A percentile compares a stretch with the other conserved stretches of the same genome.
Conservation (phyloP, 805 yeast species). For the Pichia kluyveri region DNA sequence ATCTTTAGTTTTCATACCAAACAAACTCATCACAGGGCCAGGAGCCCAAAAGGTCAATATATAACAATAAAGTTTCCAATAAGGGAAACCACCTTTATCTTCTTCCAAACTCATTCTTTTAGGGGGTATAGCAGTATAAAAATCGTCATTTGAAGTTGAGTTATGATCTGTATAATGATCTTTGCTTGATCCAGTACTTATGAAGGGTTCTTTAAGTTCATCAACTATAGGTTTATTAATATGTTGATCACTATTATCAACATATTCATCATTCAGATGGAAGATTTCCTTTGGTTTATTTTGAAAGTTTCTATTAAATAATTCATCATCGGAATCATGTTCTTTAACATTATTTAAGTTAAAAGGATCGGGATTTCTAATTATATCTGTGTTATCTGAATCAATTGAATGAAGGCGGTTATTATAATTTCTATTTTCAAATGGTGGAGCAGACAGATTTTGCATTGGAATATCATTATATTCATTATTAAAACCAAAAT, state of each 20-base stretch:
- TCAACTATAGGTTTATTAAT: neutral
- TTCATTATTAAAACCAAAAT: neutral
- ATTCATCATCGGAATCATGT: neutral
- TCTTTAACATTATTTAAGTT: neutral
- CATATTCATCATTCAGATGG: slow-evolving; percentile 51
- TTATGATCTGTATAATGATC: slow-evolving; percentile 16
- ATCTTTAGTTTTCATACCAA: slow-evolving; percentile 70
- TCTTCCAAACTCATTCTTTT: slow-evolving; percentile 17
- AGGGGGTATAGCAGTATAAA: slow-evolving; percentile 15
- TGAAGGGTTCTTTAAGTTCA: neutral
- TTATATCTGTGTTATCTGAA: neutral
- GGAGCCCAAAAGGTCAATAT: slow-evolving; percentile 90
- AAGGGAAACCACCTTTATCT: slow-evolving; percentile 22
- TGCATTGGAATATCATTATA: slow-evolving; percentile 4
- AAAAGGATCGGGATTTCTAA: slow-evolving; percentile 2
- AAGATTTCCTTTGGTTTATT: slow-evolving; percentile 6
- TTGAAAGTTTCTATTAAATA: neutral
- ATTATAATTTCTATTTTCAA: neutral
- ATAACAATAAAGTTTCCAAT: slow-evolving; percentile 80
- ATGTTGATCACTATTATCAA: neutral
- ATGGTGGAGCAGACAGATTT: neutral
- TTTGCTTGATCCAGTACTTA: neutral
- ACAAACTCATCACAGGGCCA: slow-evolving; percentile 53
- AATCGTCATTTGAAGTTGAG: slow-evolving; percentile 15
- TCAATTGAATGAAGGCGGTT: neutral